Conservation (phyloP, 805 yeast species). For the Isabelozyma gotoi region DNA sequence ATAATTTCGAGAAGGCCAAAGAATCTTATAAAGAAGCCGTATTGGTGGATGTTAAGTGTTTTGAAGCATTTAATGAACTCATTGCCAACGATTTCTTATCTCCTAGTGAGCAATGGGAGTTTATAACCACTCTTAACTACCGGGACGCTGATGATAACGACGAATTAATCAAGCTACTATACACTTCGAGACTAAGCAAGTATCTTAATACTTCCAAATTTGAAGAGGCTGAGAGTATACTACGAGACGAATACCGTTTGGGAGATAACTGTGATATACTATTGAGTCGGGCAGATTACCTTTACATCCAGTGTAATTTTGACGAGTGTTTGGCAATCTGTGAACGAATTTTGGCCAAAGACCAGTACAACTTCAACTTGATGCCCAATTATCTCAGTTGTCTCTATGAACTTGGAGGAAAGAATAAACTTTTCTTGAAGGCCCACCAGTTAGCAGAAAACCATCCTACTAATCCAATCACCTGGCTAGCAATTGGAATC, state of each 20-base stretch:
- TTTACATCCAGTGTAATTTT: constrained; percentile 75
- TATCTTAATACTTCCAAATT: constrained; percentile 58
- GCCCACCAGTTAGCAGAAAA: constrained; percentile 85
- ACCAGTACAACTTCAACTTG: constrained; percentile 68
- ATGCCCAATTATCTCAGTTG: constrained; percentile 82
- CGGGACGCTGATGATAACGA: constrained; percentile 75
- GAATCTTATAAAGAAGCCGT: constrained; percentile 87
- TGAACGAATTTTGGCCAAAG: constrained; percentile 56
- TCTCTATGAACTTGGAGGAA: constrained; percentile 79
- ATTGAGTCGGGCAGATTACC: constrained; percentile 64
- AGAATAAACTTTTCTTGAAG: constrained; percentile 72
- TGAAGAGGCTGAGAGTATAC: constrained; percentile 62
- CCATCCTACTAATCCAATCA: constrained; percentile 75
- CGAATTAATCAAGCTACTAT: constrained; percentile 74
- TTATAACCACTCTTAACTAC: constrained; percentile 63
- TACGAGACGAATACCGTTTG: constrained; percentile 72
- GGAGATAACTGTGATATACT: constrained; percentile 69
- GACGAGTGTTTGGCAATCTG: constrained; percentile 74
- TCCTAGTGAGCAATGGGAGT: constrained; percentile 86
- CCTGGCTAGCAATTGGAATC: constrained; percentile 92
- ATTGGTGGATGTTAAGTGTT: constrained; percentile 84
- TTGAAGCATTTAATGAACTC: constrained; percentile 85
- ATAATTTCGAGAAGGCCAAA: constrained; percentile 82
- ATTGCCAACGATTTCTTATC: constrained; percentile 70
- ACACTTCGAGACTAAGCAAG: constrained; percentile 74